Percentiles rank a stretch among this genome's conserved stretches.
phyloP scores from a whole-genome alignment of 2,329 filamentous ascomycete genomes.

The Truncatella angustata region DNA sequence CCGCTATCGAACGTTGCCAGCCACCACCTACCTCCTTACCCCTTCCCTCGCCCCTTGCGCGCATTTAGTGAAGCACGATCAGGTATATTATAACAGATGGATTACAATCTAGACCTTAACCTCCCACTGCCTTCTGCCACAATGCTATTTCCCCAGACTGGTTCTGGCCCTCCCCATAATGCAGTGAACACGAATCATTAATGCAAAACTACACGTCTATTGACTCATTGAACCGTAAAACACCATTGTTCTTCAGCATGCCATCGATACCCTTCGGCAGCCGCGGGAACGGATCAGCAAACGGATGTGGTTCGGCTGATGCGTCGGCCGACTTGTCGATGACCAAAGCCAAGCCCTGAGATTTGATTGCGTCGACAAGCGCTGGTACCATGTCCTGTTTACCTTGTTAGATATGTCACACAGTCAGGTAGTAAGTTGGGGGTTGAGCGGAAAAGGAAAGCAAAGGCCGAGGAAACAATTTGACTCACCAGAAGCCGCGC shows the following conservation, averaged over 20 bases:
- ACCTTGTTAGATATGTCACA: constrained; percentile 16
- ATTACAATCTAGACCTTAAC: background rate
- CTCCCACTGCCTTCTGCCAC: background rate
- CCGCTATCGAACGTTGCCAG: no score
- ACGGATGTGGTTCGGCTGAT: constrained; percentile 34
- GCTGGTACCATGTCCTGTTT: constrained; percentile 85
- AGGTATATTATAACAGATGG: no score
- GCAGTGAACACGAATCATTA: background rate
- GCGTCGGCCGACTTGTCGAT: constrained; percentile 74
- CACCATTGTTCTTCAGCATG: constrained; percentile 78
- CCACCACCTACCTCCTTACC: no score
- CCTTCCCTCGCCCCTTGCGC: no score
- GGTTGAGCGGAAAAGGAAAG: no score
- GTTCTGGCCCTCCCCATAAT: background rate
- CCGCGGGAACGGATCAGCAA: constrained; percentile 52
- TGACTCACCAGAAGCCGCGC: constrained; percentile 76
- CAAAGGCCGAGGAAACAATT: no score
- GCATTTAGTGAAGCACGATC: no score
- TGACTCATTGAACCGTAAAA: constrained; percentile 89
- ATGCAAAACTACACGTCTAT: constrained; percentile 61
- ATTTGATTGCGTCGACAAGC: constrained; percentile 89
- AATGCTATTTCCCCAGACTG: background rate
- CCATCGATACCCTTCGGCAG: constrained; percentile 85
- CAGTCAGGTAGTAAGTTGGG: no score
- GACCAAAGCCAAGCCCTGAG: constrained; percentile 87